Evolutionary conservation across 805 yeast genomes (phyloP).

Genomic region (Torulaspora delbrueckii): DNA sequence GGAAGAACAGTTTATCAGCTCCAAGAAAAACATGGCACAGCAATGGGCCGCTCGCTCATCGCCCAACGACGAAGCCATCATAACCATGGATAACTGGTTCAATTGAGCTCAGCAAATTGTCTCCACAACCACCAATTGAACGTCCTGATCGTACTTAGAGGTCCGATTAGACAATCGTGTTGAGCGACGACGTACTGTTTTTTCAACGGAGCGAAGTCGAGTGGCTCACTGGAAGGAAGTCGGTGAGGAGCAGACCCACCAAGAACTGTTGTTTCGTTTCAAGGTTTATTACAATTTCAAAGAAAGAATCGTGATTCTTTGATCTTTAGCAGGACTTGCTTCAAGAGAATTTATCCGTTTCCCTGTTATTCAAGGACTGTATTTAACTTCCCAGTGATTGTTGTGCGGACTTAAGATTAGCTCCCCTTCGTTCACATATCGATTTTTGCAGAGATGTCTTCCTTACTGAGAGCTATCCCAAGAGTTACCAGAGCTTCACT

Average conservation of each 20-base stretch:
- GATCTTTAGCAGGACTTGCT: neutral
- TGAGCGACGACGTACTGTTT: neutral
- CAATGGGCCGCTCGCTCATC: conserved; percentile 19
- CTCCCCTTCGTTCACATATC: conserved; percentile 3
- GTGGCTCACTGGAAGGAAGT: conserved; percentile 2
- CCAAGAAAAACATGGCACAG: conserved; percentile 27
- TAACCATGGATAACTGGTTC: conserved; percentile 31
- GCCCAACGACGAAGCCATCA: conserved; percentile 2
- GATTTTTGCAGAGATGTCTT: conserved; percentile 23
- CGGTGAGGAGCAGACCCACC: conserved; percentile 2
- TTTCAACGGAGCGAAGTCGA: neutral
- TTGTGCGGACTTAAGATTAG: neutral
- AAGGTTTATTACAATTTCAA: neutral
- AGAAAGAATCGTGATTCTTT: neutral
- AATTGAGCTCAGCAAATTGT: neutral
- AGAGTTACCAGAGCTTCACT: conserved; percentile 22
- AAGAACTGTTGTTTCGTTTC: neutral
- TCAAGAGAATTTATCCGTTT: neutral
- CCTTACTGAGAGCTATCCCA: conserved; percentile 28
- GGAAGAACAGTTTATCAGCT: conserved; percentile 42
- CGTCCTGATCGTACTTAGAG: conserved; percentile 3
- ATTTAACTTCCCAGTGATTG: neutral
- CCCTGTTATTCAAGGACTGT: neutral
- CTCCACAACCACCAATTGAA: neutral
- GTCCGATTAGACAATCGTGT: conserved; percentile 2